phyloP scores from a whole-genome alignment of 2,329 filamentous ascomycete species.

The Aspergillus aculeatinus region DNA sequence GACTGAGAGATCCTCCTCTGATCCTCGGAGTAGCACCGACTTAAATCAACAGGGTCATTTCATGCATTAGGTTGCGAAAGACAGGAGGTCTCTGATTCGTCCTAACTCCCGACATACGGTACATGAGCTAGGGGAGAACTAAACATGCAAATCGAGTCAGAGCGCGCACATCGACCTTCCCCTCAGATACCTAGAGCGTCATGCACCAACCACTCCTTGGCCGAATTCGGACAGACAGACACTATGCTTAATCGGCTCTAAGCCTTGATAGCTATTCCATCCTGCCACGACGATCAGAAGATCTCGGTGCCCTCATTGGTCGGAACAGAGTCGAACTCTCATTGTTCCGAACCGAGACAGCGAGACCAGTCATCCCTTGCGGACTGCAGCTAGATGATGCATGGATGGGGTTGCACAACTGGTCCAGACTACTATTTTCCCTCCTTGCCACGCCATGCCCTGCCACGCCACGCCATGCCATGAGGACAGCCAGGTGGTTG shows the following conservation, averaged over 20 bases:
- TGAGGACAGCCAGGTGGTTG: neutral
- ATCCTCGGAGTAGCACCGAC: neutral
- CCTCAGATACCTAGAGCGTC: neutral
- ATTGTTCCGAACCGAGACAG: neutral
- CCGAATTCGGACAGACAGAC: neutral
- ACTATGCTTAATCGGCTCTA: neutral
- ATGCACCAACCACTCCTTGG: neutral
- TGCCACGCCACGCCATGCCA: neutral
- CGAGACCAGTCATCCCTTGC: neutral
- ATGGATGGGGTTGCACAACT: neutral
- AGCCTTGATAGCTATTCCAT: neutral
- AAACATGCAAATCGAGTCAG: neutral
- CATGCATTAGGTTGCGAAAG: slow-evolving; percentile 20
- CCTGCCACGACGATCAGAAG: neutral
- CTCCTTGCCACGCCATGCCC: neutral
- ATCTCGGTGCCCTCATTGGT: neutral
- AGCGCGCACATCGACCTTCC: neutral
- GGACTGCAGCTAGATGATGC: neutral
- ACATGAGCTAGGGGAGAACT: neutral
- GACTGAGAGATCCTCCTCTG: neutral
- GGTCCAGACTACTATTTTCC: neutral
- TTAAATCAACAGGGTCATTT: slow-evolving; percentile 9
- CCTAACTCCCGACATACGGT: slow-evolving; percentile 1
- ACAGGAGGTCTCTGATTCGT: slow-evolving; percentile 9
- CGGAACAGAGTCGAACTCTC: neutral